Base-by-base conservation (phyloP, 352 stramenopile species). In the Phytophthora vignae region DNA sequence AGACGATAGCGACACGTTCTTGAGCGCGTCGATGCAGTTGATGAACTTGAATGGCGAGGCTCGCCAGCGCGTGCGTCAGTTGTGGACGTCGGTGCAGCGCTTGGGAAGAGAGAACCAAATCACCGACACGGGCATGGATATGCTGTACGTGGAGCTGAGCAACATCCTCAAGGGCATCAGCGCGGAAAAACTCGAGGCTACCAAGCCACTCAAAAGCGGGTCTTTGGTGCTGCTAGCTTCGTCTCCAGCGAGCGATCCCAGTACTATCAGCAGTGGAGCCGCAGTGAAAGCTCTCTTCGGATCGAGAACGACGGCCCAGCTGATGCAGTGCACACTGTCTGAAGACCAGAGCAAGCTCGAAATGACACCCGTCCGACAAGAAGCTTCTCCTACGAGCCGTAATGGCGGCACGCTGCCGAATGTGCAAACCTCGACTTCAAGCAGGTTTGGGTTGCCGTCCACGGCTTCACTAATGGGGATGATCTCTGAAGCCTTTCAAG, bases 21-120 rank as follows among this genome's bases (percentile, higher is more conserved):
- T 92, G 14, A 82, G 82, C 40, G 82, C 83, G 14, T 92, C 85
- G 11, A 79, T 93, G 36, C 85, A 94, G 62, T 60, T 93, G 0
- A 57, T 91, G 48, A 81, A 92, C 60, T 55, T 88, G 8, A 88
- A 94, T 27, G 86, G 83, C 64, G 81, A 92, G 29, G 70, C 75
- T 31, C 83, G 79, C 0, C 81, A 91, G 55, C 75, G 73, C 53
- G 68, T 93, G 0, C 83, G 85, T 10, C 81, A 91, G 63, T 63
- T 94, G 10, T 94, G 87, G 85, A 80, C 78, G 44, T 81, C 76
- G 11, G 70, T 90, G 14, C 87, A 94, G 57, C 76, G 75, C 9
- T 73, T 94, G 2, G 82, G 81, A 7, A 76, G 71, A 69, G 60
- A 94, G 55, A 55, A 79, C 57, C 25, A 82, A 73, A 74, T 94